Conservation (phyloP, 2,329 filamentous ascomycete species). For the Podosphaera xanthii region DNA sequence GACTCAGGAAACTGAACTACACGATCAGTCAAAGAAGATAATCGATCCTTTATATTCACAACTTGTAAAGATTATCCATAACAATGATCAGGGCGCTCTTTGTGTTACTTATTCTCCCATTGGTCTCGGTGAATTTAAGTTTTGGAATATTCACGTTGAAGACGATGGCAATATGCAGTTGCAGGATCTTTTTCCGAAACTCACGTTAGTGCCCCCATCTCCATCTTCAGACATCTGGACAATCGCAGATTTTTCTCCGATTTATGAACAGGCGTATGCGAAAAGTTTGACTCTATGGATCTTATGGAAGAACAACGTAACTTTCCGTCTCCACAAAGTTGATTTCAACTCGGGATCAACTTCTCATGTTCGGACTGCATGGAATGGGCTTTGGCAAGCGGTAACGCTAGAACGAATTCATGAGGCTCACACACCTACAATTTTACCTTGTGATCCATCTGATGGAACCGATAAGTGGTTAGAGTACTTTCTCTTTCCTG, state of each 20-base stretch:
- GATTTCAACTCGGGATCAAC: conserved; percentile 35
- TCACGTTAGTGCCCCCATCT: conserved; percentile 44
- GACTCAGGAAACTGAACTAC: conserved; percentile 37
- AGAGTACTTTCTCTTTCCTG: conserved; percentile 59
- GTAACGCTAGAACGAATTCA: conserved; percentile 37
- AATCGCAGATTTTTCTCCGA: conserved; percentile 50
- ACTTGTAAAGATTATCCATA: conserved; percentile 49
- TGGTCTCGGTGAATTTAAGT: conserved; percentile 76
- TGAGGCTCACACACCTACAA: conserved; percentile 28
- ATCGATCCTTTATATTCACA: conserved; percentile 61
- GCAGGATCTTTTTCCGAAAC: conserved; percentile 45
- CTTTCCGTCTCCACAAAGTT: conserved; percentile 51
- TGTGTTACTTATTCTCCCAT: conserved; percentile 75
- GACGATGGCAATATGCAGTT: conserved; percentile 37
- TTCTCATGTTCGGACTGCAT: conserved; percentile 19
- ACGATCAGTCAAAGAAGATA: conserved; percentile 49
- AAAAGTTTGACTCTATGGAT: conserved; percentile 44
- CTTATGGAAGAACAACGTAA: conserved; percentile 66
- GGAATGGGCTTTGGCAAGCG: conserved; percentile 47
- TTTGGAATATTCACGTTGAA: conserved; percentile 54
- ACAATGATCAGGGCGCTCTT: conserved; percentile 26
- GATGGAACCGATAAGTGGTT: conserved; percentile 73
- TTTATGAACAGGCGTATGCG: conserved; percentile 26
- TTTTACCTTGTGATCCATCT: conserved; percentile 39
- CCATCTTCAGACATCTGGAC: conserved; percentile 60